Evolutionary conservation across 2,329 filamentous ascomycete species (phyloP), one percentile per base, ranked within the genome.

Genomic region (Herpotrichia juniperi): DNA sequence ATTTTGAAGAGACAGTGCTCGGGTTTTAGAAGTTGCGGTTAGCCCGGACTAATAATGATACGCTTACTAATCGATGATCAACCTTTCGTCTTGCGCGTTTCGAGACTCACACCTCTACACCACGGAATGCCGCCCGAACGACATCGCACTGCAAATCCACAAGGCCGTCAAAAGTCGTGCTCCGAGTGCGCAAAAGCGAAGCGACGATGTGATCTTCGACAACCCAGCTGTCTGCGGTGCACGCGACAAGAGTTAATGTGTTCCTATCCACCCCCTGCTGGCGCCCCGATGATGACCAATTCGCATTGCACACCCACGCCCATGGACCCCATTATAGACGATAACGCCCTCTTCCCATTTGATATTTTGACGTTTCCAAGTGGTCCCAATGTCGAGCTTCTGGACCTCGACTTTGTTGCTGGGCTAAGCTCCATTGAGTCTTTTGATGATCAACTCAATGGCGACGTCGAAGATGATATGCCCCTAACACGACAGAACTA

Each of bases 151-250:
- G 14, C 26, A 11, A 71, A 69, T 19, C 3, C 55, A 10, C 64
- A 71, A 40, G 62, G 67, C 5, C 49, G 69, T 21, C 80, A 82
- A 42, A 86, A 84, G 68, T 82, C 84, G 3, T 87, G 83, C 60
- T 72, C 76, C 3, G 78, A 79, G 22, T 86, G 84, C 69, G 83
- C 79, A 42, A 79, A 78, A 59, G 78, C 83, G 21, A 86, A 86
- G 66, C 77, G 83, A 12, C 80, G 79, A 42, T 86, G 84, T 64
- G 80, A 83, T 57, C 76, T 81, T 31, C 76, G 74, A 16, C 63
- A 76, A 12, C 83, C 83, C 1, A 63, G 75, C 11, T 87, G 84
- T 58, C 67, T 77, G 14, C 77, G 84, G 37, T 87, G 84, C 61
- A 63, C 69, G 0, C 77, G 79, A 50, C 77, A 81, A 24, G 68